Evolutionary conservation across 805 yeast genomes (phyloP).

Genomic region (Kurtzmaniella fragi): DNA sequence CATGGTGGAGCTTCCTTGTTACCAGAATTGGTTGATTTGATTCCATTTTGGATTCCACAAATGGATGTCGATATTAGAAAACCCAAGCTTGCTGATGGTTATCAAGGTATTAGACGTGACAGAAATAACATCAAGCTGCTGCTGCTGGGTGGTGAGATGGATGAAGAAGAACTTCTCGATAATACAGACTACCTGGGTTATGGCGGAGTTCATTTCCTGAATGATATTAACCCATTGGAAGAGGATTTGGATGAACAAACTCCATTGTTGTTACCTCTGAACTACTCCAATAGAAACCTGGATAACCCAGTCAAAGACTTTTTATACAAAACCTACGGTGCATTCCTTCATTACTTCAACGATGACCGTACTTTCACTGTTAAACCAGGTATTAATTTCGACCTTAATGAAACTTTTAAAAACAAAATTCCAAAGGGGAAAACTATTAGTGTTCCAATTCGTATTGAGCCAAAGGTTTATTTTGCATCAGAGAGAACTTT

Average conservation of each 20-base stretch:
- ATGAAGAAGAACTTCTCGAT: slow-evolving; percentile 57
- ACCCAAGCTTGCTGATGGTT: slow-evolving; percentile 58
- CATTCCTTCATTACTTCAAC: slow-evolving; percentile 36
- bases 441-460: slow-evolving; percentile 83
- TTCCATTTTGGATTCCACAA: slow-evolving; percentile 98
- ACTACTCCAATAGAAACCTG: slow-evolving; percentile 20
- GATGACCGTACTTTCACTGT: slow-evolving; percentile 43
- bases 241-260: slow-evolving; percentile 46
- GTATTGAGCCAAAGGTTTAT: slow-evolving; percentile 98
- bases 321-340: slow-evolving; percentile 26
- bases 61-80: slow-evolving; percentile 94
- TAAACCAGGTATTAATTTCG: slow-evolving; percentile 40
- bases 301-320: slow-evolving; percentile 30
- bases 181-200: slow-evolving; percentile 20
- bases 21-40: slow-evolving; percentile 74
- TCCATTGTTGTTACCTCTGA: slow-evolving; percentile 38
- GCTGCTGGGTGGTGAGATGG: slow-evolving; percentile 59
- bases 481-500: slow-evolving; percentile 97
- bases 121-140: slow-evolving; percentile 21
- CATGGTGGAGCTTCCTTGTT: slow-evolving; percentile 94
- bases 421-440: slow-evolving; percentile 84
- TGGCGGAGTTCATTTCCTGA: slow-evolving; percentile 38
- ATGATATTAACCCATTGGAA: slow-evolving; percentile 42
- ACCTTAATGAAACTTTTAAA: slow-evolving; percentile 39
- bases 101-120: slow-evolving; percentile 57